Base-by-base conservation (phyloP, 192 early-diverging fungal species). In the Entomortierella chlamydospora region DNA sequence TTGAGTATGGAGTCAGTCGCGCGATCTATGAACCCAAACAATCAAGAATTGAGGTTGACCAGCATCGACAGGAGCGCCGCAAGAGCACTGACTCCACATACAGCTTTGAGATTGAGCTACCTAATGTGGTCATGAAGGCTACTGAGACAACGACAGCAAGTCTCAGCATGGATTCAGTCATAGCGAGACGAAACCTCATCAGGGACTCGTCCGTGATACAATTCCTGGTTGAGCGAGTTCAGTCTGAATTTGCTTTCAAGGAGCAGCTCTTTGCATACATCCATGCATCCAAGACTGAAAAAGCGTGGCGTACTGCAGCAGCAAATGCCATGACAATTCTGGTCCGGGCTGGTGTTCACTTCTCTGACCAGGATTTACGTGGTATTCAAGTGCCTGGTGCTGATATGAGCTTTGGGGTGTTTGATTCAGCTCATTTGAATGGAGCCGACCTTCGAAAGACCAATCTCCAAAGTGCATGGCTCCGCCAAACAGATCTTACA, bases 351-450 rank as follows among this genome's bases (percentile, higher is more conserved):
- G 62, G 62, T 0, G 34, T 54, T 4, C 0, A 1, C 11, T 64
- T 64, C n/a, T 37, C 23, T 39, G 33, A 49, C 18, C 49, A 29
- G n/a, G 60, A 62, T 33, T 29, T 62, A 26, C 41, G 39, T 12
- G 28, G 43, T 2, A 50, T 62, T 43, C 42, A 53, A 31, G 33
- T 64, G 11, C 34, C 62, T 15, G 50, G 62, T 4, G 62, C 62
- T 2, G 62, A 64, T 42, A 29, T 64, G 49, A 53, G 50, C 33
- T 10, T 22, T 54, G 62, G 62, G 1, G 10, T 37, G 9, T 64
- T 64, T 29, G 62, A 64, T 25, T 64, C 34, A 33, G 47, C 31
- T 11, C 62, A 54, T n/a, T 39, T 64, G 10, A 47, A 64, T 28
- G 62, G 51, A 23, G 62, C 62, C 0, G 51, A 64, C 28, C 52